A percentile compares a stretch with the other conserved stretches of the same genome.
phyloP scores from a whole-genome alignment of 352 stramenopile species.

The Phytophthora aleatoria region DNA sequence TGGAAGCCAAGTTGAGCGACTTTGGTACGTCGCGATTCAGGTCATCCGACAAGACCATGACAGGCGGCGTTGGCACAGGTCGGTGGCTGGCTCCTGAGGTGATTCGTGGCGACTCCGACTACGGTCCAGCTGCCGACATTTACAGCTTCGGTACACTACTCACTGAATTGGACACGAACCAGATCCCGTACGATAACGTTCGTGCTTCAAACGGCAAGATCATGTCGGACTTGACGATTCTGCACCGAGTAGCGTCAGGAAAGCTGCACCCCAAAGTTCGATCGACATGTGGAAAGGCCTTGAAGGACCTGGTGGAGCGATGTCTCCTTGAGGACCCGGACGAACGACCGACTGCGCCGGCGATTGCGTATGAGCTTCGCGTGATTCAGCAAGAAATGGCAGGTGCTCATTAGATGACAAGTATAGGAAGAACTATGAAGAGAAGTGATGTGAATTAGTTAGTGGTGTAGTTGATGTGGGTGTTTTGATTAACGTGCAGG shows the following conservation, averaged over 20 bases:
- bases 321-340: constrained; percentile 9
- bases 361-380: constrained; percentile 15
- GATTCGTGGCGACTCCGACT: constrained; percentile 44
- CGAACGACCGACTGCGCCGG: constrained; percentile 11
- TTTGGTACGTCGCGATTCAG: constrained; percentile 29
- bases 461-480: neutral
- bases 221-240: constrained; percentile 49
- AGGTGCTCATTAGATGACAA: neutral
- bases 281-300: constrained; percentile 1
- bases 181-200: constrained; percentile 41
- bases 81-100: constrained; percentile 63
- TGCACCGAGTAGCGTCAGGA: constrained; percentile 47
- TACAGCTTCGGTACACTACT: constrained; percentile 56
- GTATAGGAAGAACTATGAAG: neutral
- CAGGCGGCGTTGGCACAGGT: constrained; percentile 51
- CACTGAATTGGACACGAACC: constrained; percentile 48
- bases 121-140: constrained; percentile 52
- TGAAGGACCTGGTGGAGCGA: constrained; percentile 13
- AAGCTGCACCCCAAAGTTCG: constrained; percentile 22
- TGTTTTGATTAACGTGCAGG: neutral
- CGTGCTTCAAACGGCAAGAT: constrained; percentile 36
- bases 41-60: constrained; percentile 35
- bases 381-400: constrained; percentile 23
- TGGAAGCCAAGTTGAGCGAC: constrained; percentile 32
- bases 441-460: neutral